A percentile compares a stretch with the other conserved stretches of the same genome.
These are phyloP conservation scores for Diaporthe vexans DNA, from an alignment of 2,329 filamentous ascomycete genomes.

Conservation along the genomic window DNA sequence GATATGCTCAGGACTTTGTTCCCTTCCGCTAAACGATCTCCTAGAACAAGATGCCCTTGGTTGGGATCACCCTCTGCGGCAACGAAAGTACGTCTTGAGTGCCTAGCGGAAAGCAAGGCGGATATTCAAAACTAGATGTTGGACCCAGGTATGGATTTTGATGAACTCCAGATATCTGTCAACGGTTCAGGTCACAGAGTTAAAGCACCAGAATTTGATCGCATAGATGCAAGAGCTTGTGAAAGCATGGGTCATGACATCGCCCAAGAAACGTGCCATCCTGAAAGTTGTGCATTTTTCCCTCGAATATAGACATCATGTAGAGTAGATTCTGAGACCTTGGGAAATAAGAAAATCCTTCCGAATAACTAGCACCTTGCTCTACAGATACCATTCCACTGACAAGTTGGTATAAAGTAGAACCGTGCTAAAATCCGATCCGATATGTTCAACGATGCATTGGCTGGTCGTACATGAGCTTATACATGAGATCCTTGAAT, in stretches of 20 bases:
- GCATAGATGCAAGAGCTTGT: neutral
- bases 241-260: too few relatives aligned
- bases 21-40: neutral
- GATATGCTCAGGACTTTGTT: neutral
- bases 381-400: neutral
- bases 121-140: neutral
- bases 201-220: neutral
- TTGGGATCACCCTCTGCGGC: too few relatives aligned
- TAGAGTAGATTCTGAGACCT: too few relatives aligned
- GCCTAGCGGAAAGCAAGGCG: neutral
- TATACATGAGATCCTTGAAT: conserved; percentile 51
- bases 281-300: neutral
- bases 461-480: conserved; percentile 29
- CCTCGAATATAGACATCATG: neutral
- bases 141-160: too few relatives aligned
- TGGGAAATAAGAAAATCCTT: neutral
- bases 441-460: neutral
- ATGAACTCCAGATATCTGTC: neutral
- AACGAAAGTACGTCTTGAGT: neutral
- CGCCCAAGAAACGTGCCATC: too few relatives aligned
- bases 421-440: too few relatives aligned
- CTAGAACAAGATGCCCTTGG: neutral
- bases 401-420: neutral
- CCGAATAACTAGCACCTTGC: neutral
- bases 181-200: neutral